Evolutionary conservation across 2,329 filamentous ascomycete genomes (phyloP).

Genomic region (Trematosphaeria pertusa): DNA sequence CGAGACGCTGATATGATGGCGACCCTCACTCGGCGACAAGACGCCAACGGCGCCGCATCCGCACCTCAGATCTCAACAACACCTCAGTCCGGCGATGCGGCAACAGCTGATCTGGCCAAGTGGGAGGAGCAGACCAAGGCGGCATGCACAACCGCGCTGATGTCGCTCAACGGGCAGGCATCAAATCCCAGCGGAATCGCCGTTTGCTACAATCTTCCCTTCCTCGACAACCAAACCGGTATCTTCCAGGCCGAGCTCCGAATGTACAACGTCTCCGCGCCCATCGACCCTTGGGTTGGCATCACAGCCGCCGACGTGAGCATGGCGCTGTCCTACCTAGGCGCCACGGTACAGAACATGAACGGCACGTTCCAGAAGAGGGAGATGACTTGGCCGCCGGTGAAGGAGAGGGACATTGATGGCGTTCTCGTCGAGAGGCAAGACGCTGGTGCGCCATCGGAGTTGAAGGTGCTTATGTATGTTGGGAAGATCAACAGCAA

Average conservation of each 20-base stretch:
- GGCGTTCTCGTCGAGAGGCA: constrained; percentile 38
- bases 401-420: constrained; percentile 27
- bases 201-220: constrained; percentile 82
- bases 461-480: constrained; percentile 70
- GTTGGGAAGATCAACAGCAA: constrained; percentile 70
- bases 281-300: constrained; percentile 57
- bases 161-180: constrained; percentile 60
- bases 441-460: constrained; percentile 33
- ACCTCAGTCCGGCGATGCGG: constrained; percentile 44
- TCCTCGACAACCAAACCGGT: constrained; percentile 70
- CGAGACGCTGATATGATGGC: constrained; percentile 43
- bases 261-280: constrained; percentile 71
- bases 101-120: constrained; percentile 35
- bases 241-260: constrained; percentile 79
- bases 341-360: constrained; percentile 51
- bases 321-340: constrained; percentile 51
- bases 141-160: constrained; percentile 67
- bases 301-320: constrained; percentile 49
- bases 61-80: constrained; percentile 41
- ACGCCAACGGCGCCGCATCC: constrained; percentile 32
- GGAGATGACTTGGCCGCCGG: constrained; percentile 34
- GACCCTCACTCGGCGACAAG: constrained; percentile 46
- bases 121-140: constrained; percentile 49
- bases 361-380: constrained; percentile 42
- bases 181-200: constrained; percentile 79